Conservation (phyloP, 495 filamentous ascomycete genomes). For the Penicillium argentinense region DNA sequence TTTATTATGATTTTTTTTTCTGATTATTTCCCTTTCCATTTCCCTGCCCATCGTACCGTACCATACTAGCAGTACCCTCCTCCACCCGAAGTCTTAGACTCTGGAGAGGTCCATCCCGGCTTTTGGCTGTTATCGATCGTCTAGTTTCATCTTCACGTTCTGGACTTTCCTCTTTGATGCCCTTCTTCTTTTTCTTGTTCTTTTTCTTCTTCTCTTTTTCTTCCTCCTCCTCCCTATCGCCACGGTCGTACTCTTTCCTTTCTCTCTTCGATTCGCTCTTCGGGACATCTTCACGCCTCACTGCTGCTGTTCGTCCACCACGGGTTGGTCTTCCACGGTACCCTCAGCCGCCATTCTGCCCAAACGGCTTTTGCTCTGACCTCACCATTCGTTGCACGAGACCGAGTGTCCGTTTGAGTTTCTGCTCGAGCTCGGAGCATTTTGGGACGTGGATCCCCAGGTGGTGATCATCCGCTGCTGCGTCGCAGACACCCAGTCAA, state of each 20-base stretch:
- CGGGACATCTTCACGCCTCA: constrained; percentile 3
- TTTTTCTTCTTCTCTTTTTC: constrained; percentile 3
- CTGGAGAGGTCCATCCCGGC: not conserved
- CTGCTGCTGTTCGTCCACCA: constrained; percentile 5
- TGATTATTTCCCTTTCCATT: constrained; percentile 4
- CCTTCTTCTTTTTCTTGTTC: constrained; percentile 8
- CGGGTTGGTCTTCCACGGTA: constrained; percentile 16
- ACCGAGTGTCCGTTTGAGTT: constrained; percentile 15
- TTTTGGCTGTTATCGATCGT: not conserved
- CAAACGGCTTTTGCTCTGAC: constrained; percentile 15
- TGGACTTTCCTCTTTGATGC: constrained; percentile 9
- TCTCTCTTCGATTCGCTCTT: constrained; percentile 3
- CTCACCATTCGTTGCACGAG: constrained; percentile 29
- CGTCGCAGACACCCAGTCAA: no score
- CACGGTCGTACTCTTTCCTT: constrained; percentile 13
- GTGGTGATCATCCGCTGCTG: constrained; percentile 10
- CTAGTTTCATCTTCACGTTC: constrained; percentile 9
- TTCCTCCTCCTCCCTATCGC: constrained; percentile 6
- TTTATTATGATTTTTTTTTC: constrained; percentile 4
- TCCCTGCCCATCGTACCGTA: constrained; percentile 1
- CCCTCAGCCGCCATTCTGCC: constrained; percentile 17
- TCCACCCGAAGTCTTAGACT: not conserved
- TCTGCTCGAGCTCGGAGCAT: constrained; percentile 11
- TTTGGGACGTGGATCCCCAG: constrained; percentile 1
- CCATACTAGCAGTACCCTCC: not conserved